Conservation (phyloP, 495 filamentous ascomycete genomes). For the Geopyxis carbonaria region DNA sequence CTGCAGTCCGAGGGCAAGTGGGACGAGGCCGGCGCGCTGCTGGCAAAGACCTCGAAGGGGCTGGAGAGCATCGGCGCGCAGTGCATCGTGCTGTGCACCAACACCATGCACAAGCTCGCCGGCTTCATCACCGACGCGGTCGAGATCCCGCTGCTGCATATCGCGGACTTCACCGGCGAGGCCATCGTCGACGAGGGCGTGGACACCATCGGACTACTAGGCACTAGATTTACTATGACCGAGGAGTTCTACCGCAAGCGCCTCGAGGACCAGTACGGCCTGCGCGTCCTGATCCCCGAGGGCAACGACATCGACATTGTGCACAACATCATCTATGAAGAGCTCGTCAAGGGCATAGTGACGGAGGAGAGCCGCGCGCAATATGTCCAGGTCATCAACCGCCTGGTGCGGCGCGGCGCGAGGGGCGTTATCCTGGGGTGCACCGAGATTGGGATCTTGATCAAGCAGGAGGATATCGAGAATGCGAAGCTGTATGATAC, state of each 20-base stretch:
- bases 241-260: constrained; percentile 5
- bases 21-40: constrained; percentile 6
- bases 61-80: constrained; percentile 12
- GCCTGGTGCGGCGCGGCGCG: constrained; percentile 6
- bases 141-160: constrained; percentile 15
- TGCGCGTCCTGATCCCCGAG: constrained; percentile 8
- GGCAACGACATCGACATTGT: constrained; percentile 1
- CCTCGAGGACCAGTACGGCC: constrained; percentile 2
- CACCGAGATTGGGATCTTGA: constrained; percentile 16
- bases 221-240: constrained; percentile 11
- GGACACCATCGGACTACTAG: constrained; percentile 12
- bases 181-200: constrained; percentile 7
- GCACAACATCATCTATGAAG: constrained; percentile 7
- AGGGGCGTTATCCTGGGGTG: constrained; percentile 17
- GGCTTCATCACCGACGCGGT: constrained; percentile 1
- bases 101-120: constrained; percentile 11
- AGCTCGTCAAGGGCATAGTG: constrained; percentile 6
- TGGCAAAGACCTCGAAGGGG: neutral
- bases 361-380: neutral
- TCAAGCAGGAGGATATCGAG: constrained; percentile 9
- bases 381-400: constrained; percentile 7
- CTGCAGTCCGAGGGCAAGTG: constrained; percentile 11
- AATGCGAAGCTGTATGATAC: constrained; percentile 16
- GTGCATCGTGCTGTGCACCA: constrained; percentile 14
- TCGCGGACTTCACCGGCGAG: constrained; percentile 11